Base-by-base conservation (phyloP, 148 eudicot genomes). In the Diospyros kaki region DNA sequence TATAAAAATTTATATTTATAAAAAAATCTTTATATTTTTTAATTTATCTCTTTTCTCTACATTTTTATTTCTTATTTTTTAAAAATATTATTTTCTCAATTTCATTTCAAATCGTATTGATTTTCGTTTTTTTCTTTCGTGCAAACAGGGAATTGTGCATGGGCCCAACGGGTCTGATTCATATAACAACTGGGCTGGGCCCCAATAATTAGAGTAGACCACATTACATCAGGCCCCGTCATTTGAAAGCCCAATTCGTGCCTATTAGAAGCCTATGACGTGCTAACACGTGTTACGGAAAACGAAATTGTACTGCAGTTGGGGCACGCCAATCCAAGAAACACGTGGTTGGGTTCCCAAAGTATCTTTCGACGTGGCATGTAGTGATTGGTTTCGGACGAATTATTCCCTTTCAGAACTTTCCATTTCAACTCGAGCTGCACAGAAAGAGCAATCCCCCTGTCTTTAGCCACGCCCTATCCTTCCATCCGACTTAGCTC, bases 281-380 rank as follows among this genome's bases (percentile, higher is more conserved):
- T 38, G 28, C 42, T 42, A 39, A 46, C 67, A 61, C 74, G 48
- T 56, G 39, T 14, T 3, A 10, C 4, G 4, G 75, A 72, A 11
- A 72, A n/a, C 2, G 55, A 72, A 56, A 12, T 60, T 63, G 66
- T 72, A 72, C 28, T 53, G 73, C 61, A 11, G 73, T 69, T 72
- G 14, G 59, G 58, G 59, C 59, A 42, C 75, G 44, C 7, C 58
- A 60, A 72, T 59, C 41, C 59, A 63, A 61, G 58, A 14, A 62
- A 73, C 48, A 63, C 59, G 60, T 73, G 53, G 48, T 39, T 38
- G 54, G 75, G 55, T 28, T 13, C 62, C 9, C 48, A 11, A 73
- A 7, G 5, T 13, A 2, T 45, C 12, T 10, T 58, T 1, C 6
- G 61, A 64, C 67, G 67, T 64, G 67, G 67, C 4, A 38, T 41